Base-by-base conservation (phyloP, 2,329 filamentous ascomycete species). In the Endoconidiophora polonica region DNA sequence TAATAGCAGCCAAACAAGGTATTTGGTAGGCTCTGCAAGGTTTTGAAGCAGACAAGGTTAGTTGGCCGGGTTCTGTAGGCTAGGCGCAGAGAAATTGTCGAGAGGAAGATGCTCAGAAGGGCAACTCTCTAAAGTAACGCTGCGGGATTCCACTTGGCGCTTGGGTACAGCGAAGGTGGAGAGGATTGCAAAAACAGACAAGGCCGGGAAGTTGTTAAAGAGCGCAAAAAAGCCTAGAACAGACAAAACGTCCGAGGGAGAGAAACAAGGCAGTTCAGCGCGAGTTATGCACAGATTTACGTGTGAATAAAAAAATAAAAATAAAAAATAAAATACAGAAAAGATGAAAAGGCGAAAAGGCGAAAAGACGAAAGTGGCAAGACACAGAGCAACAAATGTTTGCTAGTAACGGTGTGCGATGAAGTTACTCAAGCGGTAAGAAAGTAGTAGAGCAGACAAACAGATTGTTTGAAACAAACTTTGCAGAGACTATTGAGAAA, bases 211-310 rank as follows among this genome's bases (percentile, higher is more conserved):
- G 36, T 12, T 40, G 36, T 22, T 18, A 48, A 52, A 47, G 49
- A 51, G 44, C 49, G 45, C 44, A 47, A 47, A 29, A 50, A 24
- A 18, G 39, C 26, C 47, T 44, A 36, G 41, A 50, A 50, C 33
- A 45, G 48, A 45, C 48, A 50, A 50, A 50, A 26, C 44, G 48
- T 36, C 41, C 26, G 42, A 33, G 6, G 16, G 47, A 10, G 18
- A 40, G 26, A 29, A 37, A 43, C 5, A 9, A 29, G 18, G 45
- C 14, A 26, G 44, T 16, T n/a, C 22, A 37, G 41, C 12, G 9
- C 7, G 38, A 26, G 29, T 26, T 44, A 33, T 40, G 36, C 16
- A 33, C 16, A 18, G 16, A 18, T 18, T 18, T 18, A 18, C 16
- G 16, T 22, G 12, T 18, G 42, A 37, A 46, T 40, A 43, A 39